Conservation (phyloP, 441 rosid species). For the Erysimum cheiri region DNA sequence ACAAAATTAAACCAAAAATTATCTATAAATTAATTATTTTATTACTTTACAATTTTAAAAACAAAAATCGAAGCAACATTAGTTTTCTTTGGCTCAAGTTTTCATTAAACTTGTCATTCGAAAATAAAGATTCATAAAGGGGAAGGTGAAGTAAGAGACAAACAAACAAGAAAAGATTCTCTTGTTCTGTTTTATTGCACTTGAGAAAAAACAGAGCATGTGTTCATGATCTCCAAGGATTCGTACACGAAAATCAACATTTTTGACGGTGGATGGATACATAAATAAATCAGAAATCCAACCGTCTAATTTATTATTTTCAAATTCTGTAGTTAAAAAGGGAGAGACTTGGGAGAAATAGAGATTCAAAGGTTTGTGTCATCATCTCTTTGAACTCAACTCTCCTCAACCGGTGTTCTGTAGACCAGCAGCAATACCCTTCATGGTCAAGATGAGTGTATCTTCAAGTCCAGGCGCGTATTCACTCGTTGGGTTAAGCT, state of each 20-base stretch:
- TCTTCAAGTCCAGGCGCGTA: slow-evolving; percentile 92
- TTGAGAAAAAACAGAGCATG: slow-evolving; percentile 34
- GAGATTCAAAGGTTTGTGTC: slow-evolving; percentile 2
- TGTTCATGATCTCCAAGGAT: slow-evolving; percentile 28
- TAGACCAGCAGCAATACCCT: slow-evolving; percentile 93
- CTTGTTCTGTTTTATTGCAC: slow-evolving; percentile 36
- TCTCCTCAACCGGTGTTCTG: slow-evolving; percentile 86
- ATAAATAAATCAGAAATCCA: slow-evolving; percentile 33
- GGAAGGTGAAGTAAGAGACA: slow-evolving; percentile 6
- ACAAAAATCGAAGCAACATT: background rate
- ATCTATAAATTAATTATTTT: too few species aligned
- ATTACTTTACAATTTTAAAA: too few species aligned
- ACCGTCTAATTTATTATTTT: slow-evolving; percentile 34
- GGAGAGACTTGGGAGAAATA: slow-evolving; percentile 11
- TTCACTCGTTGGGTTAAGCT: slow-evolving; percentile 79
- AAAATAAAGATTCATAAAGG: background rate
- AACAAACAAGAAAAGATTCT: slow-evolving; percentile 36
- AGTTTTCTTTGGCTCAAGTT: background rate
- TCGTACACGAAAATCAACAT: slow-evolving; percentile 35
- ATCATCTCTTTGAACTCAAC: background rate
- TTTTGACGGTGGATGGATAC: slow-evolving; percentile 37
- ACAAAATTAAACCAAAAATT: background rate
- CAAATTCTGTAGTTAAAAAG: background rate
- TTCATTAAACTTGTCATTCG: background rate
- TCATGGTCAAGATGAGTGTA: slow-evolving; percentile 94